Base-by-base conservation (phyloP, 2,329 filamentous ascomycete species). In the Fusarium sp. region DNA sequence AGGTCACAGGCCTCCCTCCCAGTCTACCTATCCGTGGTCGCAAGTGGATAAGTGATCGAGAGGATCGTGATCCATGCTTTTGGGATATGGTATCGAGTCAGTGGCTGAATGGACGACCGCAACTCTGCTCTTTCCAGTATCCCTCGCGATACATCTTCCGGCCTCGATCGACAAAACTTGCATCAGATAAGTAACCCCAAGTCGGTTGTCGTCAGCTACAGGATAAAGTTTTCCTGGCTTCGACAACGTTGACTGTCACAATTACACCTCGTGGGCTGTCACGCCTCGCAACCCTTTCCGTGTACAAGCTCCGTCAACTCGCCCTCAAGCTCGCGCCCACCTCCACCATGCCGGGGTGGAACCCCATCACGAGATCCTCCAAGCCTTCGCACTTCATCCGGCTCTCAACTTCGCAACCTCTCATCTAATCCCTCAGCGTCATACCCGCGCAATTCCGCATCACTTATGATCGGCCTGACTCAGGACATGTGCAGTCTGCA, bases 291-390 rank as follows among this genome's bases (percentile, higher is more conserved):
- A 66, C 62, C 70, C 31, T 29, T 73, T 70, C 31, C 56, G 17
- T 64, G 27, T 38, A 53, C 33, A 66, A 53, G 46, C 46, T 53
- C 46, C 46, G 44, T 53, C 46, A 53, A 61, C 58, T 49, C 31
- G 68, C 58, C 66, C 66, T 75, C 71, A 72, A 73, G 49, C 59
- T 71, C 73, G 69, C 71, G 72, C 70, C 58, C 67, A 67, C 29
- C 44, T 60, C 67, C 35, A 38, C 60, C 36, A 44, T 62, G 51
- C 68, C 33, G 33, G 60, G 64, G 61, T 38, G 60, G 64, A 61
- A 24, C 49, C 55, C 49, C 58, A 61, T 42, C 44, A 51, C 58
- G 62, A 35, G 40, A 35, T 63, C 62, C 64, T 58, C 27, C 62
- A 49, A 62, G 55, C 31, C 31, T 11, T 33, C 31, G 31, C 44